phyloP scores from a whole-genome alignment of 2,329 filamentous ascomycete species.

The Cercospora zeae-maydis region DNA sequence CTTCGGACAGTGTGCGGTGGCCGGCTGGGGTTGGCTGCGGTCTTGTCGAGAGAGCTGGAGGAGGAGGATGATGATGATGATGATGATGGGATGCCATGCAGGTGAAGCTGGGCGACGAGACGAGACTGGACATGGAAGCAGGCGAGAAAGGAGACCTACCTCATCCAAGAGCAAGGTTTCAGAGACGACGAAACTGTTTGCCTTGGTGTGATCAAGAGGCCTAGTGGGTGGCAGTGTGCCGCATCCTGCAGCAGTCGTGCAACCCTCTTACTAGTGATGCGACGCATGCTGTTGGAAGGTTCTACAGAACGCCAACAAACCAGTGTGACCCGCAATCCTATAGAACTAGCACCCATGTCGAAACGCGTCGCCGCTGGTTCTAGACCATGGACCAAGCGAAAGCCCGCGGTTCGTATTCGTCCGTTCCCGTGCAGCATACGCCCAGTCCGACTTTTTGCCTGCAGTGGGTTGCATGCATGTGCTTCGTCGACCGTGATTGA shows the following conservation, averaged over 20 bases:
- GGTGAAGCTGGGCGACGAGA: background rate
- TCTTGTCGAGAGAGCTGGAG: background rate
- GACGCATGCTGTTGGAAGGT: background rate
- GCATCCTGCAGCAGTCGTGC: background rate
- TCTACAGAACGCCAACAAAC: background rate
- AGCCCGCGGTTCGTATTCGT: background rate
- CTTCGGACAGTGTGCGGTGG: background rate
- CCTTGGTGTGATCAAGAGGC: background rate
- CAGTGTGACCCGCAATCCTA: background rate
- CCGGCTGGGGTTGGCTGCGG: background rate
- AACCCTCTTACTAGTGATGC: background rate
- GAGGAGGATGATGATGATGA: background rate
- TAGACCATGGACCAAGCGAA: background rate
- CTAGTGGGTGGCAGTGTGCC: background rate
- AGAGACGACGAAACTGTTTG: background rate
- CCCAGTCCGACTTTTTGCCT: background rate
- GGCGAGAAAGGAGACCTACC: constrained; percentile 1
- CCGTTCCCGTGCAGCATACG: background rate
- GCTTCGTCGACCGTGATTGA: background rate
- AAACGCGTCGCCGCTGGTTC: background rate
- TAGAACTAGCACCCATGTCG: background rate
- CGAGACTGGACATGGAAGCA: background rate
- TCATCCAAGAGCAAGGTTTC: background rate
- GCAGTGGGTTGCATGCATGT: background rate
- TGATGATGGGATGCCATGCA: constrained; percentile 1